Base-by-base conservation (phyloP, 352 stramenopile species). In the Pythium apleroticum region DNA sequence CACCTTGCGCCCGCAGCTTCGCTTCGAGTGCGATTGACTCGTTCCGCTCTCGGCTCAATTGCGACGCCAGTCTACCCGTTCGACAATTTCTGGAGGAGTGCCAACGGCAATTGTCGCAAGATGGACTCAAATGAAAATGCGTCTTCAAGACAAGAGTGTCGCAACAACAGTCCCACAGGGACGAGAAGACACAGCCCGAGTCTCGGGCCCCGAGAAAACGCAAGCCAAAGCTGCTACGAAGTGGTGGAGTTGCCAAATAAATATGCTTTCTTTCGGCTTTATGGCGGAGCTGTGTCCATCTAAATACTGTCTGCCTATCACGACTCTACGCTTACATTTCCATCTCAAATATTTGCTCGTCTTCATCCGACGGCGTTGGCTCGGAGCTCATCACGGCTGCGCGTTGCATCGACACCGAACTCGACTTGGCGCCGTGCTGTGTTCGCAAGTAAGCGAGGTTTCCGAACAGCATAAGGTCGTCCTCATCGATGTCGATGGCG, bases 341-440 rank as follows among this genome's bases (percentile, higher is more conserved):
- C 80, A 89, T 81, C 64, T 80, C 75, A 37, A 91, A 91, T 57
- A 91, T 91, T 24, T 88, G 71, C 37, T 85, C 79, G 65, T 85
- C 75, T 64, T 73, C 56, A 31, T 64, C 52, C 31, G 59, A 67
- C 43, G 62, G 56, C 10, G 25, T 10, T 28, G 15, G 20, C 9
- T 46, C 48, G 25, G 33, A 14, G 48, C 17, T 17, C 28, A 50
- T 27, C 15, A 31, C 9, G 14, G 61, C 31, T 20, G 60, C 68
- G 2, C 46, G 55, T 28, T 63, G 65, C 20, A 45, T 52, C 43
- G 45, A 65, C 3, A 52, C 41, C 24, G 57, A 46, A 17, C 30
- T 57, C 39, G 54, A 45, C 63, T 73, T 71, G 49, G 58, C 30
- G 14, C 65, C 64, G 66, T 73, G 71, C 65, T 88, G 79, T 27